Evolutionary conservation across 176 grass and related monocot genomes (phyloP).

Genomic region (Hsuehochloa calcarea): DNA sequence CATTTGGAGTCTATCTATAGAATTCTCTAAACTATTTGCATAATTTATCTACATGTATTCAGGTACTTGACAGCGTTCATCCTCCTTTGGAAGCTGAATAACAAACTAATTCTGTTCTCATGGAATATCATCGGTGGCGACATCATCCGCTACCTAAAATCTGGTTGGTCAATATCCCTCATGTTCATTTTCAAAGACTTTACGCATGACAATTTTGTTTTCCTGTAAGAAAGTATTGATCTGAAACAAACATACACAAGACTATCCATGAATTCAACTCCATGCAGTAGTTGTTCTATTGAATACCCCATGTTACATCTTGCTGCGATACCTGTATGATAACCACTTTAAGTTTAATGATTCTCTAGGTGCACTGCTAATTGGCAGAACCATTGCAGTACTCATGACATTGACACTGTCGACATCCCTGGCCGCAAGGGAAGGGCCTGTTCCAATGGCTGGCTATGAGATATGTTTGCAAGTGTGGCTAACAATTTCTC

Average conservation of each 20-base stretch:
- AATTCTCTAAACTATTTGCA: constrained; percentile 26
- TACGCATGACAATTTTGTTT: constrained; percentile 5
- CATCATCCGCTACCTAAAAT: constrained; percentile 78
- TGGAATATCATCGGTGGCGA: constrained; percentile 45
- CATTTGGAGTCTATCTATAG: neutral
- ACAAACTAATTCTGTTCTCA: constrained; percentile 63
- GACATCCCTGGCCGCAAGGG: constrained; percentile 75
- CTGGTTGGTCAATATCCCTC: constrained; percentile 50
- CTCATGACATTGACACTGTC: constrained; percentile 67
- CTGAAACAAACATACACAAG: neutral
- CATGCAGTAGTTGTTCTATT: neutral
- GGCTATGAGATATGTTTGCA: constrained; percentile 88
- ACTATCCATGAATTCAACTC: neutral
- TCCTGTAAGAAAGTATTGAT: neutral
- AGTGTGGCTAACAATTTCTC: constrained; percentile 82
- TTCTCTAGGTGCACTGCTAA: constrained; percentile 71
- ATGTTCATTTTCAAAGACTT: constrained; percentile 6
- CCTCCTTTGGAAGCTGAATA: constrained; percentile 85
- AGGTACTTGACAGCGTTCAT: constrained; percentile 83
- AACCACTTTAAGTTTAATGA: constrained; percentile 7
- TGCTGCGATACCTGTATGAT: neutral
- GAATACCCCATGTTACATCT: neutral
- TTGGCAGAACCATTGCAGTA: constrained; percentile 79
- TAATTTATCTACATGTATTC: constrained; percentile 12
- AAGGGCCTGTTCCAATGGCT: constrained; percentile 88